These are phyloP conservation scores for Metschnikowia kunwiensis DNA, from an alignment of 805 yeast species.

Conservation along the genomic window DNA sequence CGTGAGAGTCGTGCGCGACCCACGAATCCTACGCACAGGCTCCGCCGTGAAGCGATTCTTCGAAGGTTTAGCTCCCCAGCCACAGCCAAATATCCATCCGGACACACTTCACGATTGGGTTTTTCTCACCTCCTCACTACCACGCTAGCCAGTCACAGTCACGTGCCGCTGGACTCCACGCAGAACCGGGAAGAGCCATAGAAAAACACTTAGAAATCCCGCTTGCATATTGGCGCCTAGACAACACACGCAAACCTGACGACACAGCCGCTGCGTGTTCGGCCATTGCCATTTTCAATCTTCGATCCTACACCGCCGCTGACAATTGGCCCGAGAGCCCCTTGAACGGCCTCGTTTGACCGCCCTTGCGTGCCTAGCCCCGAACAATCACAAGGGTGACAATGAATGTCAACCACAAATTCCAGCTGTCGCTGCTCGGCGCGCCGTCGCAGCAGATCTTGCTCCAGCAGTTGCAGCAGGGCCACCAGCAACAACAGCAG, in stretches of 20 bases:
- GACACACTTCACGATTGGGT: no score
- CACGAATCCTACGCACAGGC: slow-evolving; percentile 6
- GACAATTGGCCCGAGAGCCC: no score
- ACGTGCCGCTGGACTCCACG: slow-evolving; percentile 1
- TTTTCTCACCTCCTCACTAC: no score
- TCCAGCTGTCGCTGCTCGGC: slow-evolving; percentile 25
- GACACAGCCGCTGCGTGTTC: no score
- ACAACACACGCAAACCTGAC: no score
- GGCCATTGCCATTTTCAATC: no score
- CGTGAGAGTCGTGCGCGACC: slow-evolving; percentile 11
- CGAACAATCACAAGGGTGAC: not conserved
- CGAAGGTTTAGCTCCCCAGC: no score
- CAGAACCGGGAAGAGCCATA: not conserved
- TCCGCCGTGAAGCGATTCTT: no score
- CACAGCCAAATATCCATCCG: no score
- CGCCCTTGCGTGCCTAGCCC: not conserved
- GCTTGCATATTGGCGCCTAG: slow-evolving; percentile 3
- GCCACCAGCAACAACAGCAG: slow-evolving; percentile 34
- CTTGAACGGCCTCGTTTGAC: no score
- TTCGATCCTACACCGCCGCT: no score
- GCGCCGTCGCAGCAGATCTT: slow-evolving; percentile 43
- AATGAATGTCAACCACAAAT: slow-evolving; percentile 24
- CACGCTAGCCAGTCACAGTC: slow-evolving; percentile 1
- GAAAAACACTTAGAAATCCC: not conserved
- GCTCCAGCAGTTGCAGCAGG: slow-evolving; percentile 42